Conservation (phyloP, 2,329 filamentous ascomycete genomes). For the Epichloe sylvatica region DNA sequence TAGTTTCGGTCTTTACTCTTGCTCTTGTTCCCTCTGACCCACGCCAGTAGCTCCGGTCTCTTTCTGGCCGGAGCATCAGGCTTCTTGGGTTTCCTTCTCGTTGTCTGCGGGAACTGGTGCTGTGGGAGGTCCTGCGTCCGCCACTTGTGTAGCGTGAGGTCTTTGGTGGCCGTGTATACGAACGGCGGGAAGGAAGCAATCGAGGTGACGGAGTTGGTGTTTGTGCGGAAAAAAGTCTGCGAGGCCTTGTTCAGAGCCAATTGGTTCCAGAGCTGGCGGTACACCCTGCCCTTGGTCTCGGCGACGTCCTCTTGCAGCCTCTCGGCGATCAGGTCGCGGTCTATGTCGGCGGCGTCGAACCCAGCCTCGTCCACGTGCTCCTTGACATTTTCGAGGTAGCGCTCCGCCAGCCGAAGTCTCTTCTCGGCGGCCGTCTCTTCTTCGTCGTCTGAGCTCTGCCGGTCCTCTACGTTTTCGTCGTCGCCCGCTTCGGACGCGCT, state of each 20-base stretch:
- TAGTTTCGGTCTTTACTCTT: slow-evolving; percentile 51
- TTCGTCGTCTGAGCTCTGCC: slow-evolving; percentile 51
- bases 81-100: slow-evolving; percentile 44
- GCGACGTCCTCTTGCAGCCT: slow-evolving; percentile 82
- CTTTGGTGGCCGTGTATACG: slow-evolving; percentile 80
- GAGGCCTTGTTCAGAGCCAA: slow-evolving; percentile 55
- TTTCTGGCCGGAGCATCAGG: slow-evolving; percentile 42
- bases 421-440: slow-evolving; percentile 83
- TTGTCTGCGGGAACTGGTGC: slow-evolving; percentile 46
- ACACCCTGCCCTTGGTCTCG: slow-evolving; percentile 80
- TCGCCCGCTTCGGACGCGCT: slow-evolving; percentile 26
- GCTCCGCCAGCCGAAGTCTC: slow-evolving; percentile 73
- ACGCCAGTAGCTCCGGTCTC: slow-evolving; percentile 49
- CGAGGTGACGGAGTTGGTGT: slow-evolving; percentile 64
- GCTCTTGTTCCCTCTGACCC: slow-evolving; percentile 46
- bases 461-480: slow-evolving; percentile 29
- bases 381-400: slow-evolving; percentile 82
- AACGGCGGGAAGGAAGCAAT: slow-evolving; percentile 68
- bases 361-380: slow-evolving; percentile 67
- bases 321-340: slow-evolving; percentile 82
- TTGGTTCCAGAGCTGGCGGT: slow-evolving; percentile 61
- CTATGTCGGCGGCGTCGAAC: slow-evolving; percentile 89
- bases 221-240: slow-evolving; percentile 62
- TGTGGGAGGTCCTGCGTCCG: slow-evolving; percentile 54
- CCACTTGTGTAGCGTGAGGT: slow-evolving; percentile 80